Conservation (phyloP, 495 filamentous ascomycete genomes). For the Aspergillus ostianus region DNA sequence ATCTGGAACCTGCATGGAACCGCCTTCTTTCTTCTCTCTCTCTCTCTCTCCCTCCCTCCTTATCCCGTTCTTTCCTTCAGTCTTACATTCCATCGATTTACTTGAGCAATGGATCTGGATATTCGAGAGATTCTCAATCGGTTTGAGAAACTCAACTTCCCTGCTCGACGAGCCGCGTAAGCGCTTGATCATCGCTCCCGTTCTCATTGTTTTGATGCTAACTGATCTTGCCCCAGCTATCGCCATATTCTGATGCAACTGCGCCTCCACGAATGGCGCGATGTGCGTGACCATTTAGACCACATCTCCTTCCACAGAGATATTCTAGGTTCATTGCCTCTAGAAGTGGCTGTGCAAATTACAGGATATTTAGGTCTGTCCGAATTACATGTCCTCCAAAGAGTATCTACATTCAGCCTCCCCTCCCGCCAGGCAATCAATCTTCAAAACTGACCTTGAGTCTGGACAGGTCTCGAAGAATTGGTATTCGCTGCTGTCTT, state of each 20-base stretch:
- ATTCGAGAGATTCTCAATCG: conserved; percentile 13
- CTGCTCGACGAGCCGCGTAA: conserved; percentile 14
- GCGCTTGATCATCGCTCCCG: background rate
- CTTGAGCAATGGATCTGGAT: conserved; percentile 13
- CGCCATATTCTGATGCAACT: conserved; percentile 30
- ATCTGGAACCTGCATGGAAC: conserved; percentile 7
- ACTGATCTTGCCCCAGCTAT: conserved; percentile 20
- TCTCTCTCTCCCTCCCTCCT: background rate
- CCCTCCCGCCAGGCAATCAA: background rate
- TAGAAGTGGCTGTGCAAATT: conserved; percentile 31
- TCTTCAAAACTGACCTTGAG: background rate
- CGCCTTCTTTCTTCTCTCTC: background rate
- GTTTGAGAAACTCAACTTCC: conserved; percentile 11
- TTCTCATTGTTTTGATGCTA: background rate
- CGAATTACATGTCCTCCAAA: conserved; percentile 28
- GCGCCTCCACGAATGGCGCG: conserved; percentile 32
- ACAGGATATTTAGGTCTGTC: conserved; percentile 20
- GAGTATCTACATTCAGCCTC: conserved; percentile 19
- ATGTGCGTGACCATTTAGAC: conserved; percentile 25
- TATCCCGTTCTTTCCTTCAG: background rate
- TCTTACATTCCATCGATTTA: background rate
- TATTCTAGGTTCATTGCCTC: conserved; percentile 32
- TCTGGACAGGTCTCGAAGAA: conserved; percentile 29
- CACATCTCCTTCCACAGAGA: conserved; percentile 29
- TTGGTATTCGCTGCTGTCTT: conserved; percentile 34